Evolutionary conservation across 768 basidiomycete species (phyloP), one percentile per base, ranked within the genome.

Genomic region (Rubroboletus pulcherrimus): DNA sequence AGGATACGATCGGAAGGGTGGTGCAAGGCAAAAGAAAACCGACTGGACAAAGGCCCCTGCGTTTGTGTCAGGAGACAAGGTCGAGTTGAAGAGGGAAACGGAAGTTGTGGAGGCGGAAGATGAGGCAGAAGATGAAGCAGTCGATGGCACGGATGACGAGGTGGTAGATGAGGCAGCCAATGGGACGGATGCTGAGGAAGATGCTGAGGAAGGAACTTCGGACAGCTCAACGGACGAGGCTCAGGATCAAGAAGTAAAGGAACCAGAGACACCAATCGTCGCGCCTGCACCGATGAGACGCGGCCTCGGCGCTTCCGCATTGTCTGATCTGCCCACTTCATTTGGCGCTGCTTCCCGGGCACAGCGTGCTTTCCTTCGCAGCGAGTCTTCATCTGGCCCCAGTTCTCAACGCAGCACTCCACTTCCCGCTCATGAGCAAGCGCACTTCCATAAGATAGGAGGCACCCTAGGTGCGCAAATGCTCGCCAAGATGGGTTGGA

Each of bases 401-500:
- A 71, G 80, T 1, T 80, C 80, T 12, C 64, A 62, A 47, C 73
- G 80, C 17, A 74, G 77, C 3, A 75, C 78, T 4, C 75, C 78
- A 5, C 79, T 97, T 19, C 81, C 81, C 19, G 73, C 82, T 1
- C 64, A 77, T 17, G 95, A 98, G 63, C 75, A 78, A 55, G 77
- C 78, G n/a, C 95, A 98, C 67, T 96, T 99, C 70, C 78, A 74
- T 59, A 91, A 89, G 63, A 78, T 98, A 12, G 77, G 81, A 40
- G 80, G 83, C 15, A 78, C 88, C 0, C 86, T 93, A 57, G 96
- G 94, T 62, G 90, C 95, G 19, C 86, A 87, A 54, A 84, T 98
- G 83, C 82, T 99, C 24, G 82, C 83, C 31, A 98, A 95, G 76
- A 94, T 95, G 88, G 97, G 97, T 8, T 99, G 97, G 96, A 78